Conservation (phyloP, 305 asterid genomes). For the Fraxinus nigra region DNA sequence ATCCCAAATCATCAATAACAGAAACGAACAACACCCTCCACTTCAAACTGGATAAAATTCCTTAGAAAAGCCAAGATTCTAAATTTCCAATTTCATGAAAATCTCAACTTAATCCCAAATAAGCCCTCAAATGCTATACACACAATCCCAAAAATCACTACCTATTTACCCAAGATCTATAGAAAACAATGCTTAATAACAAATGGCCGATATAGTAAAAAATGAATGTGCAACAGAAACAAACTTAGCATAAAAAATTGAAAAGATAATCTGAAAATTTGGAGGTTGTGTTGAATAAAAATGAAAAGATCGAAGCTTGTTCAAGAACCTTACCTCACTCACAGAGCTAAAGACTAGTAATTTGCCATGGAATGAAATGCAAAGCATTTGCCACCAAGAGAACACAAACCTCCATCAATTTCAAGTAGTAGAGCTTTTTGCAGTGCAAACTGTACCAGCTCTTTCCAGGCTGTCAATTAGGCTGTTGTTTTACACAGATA, state of each 20-base stretch:
- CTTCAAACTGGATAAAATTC: not conserved
- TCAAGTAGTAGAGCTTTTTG: conserved; percentile 34
- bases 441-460: conserved; percentile 66
- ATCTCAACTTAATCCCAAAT: conserved; percentile 5
- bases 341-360: conserved; percentile 31
- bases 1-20: conserved; percentile 7
- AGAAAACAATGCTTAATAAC: conserved; percentile 13
- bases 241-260: conserved; percentile 4
- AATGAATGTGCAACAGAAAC: conserved; percentile 4
- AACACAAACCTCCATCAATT: conserved; percentile 28
- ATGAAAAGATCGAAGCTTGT: conserved; percentile 30
- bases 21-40: not conserved
- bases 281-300: conserved; percentile 16
- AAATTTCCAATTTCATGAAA: not conserved
- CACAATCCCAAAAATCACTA: conserved; percentile 13
- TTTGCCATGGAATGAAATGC: conserved; percentile 23
- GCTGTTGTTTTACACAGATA: conserved; percentile 64
- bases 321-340: conserved; percentile 40
- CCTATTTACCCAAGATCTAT: conserved; percentile 47
- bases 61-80: not conserved
- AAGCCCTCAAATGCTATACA: not conserved
- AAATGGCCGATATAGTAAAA: conserved; percentile 5
- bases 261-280: conserved; percentile 13
- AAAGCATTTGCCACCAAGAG: conserved; percentile 36
- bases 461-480: conserved; percentile 97